Conservation (phyloP, 495 filamentous ascomycete genomes). For the Aspergillus asperescens region DNA sequence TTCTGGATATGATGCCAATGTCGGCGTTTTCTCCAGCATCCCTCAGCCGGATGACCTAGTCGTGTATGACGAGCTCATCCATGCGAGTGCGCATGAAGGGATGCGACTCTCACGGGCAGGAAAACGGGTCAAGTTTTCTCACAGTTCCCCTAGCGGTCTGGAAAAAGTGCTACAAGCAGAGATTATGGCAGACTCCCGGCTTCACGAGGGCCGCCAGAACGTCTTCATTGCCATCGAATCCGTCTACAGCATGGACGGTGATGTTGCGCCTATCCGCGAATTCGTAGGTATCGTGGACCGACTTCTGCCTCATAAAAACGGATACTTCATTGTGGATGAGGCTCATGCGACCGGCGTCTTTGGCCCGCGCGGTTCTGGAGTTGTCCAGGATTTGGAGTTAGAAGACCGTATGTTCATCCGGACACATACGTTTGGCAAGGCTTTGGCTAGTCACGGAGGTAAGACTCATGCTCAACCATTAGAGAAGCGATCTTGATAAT, state of each 20-base stretch:
- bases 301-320: conserved; percentile 53
- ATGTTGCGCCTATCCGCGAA: conserved; percentile 57
- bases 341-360: conserved; percentile 69
- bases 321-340: conserved; percentile 71
- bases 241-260: conserved; percentile 85
- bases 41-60: conserved; percentile 66
- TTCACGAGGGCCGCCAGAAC: conserved; percentile 34
- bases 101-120: conserved; percentile 62
- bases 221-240: conserved; percentile 66
- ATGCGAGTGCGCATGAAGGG: conserved; percentile 73
- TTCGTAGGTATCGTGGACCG: conserved; percentile 54
- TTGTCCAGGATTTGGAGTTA: conserved; percentile 63
- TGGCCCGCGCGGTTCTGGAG: conserved; percentile 57
- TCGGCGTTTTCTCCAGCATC: conserved; percentile 59
- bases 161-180: conserved; percentile 34
- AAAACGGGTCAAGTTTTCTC: conserved; percentile 48
- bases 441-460: conserved; percentile 69
- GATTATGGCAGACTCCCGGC: conserved; percentile 22
- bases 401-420: conserved; percentile 62
- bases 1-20: conserved; percentile 74
- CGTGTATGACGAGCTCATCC: conserved; percentile 68
- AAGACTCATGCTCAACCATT: conserved; percentile 21
- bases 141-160: conserved; percentile 52
- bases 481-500: not conserved
- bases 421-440: conserved; percentile 74